Base-by-base conservation (phyloP, 768 basidiomycete species). In the Punctularia strigosozonata region DNA sequence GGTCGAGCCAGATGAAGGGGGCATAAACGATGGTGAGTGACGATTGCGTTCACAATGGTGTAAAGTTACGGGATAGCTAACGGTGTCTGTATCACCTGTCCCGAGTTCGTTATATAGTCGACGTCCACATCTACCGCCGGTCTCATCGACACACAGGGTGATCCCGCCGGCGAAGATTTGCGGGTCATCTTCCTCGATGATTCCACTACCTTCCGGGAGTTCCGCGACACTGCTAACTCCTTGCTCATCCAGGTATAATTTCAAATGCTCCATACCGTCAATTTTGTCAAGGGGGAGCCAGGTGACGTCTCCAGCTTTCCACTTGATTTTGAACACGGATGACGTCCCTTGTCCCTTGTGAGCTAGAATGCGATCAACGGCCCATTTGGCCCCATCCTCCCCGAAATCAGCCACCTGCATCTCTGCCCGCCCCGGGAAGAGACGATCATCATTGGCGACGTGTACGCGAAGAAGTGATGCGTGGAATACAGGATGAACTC, bases 241-340 rank as follows among this genome's bases (percentile, higher is more conserved):
- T n/a, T 56, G 23, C 2, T 53, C 39, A 5, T 62, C 53, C 0
- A 61, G 43, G 43, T 65, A 65, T 4, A 46, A n/a, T n/a, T n/a
- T n/a, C n/a, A n/a, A n/a, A n/a, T n/a, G n/a, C 0, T 48, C 39
- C 0, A 60, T 31, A 14, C 52, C 48, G 7, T 33, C 31, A 1
- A 61, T 44, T 28, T 53, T 42, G 6, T 34, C 14, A 30, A 50
- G 57, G 1, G 52, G 48, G 15, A 61, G 18, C 64, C 64, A 66
- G 13, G 54, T 52, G 2, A 34, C 15, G 34, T 59, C 57, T 3
- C 57, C 57, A 10, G 50, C 31, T 21, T 40, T 46, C 56, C 54
- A 60, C 20, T 37, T 2, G 1, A 59, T 45, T 23, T 56, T 35
- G 32, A 60, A 59, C 3, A 48, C 23, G 3, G 51, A 44, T 6